Evolutionary conservation across 192 early-diverging fungal genomes (phyloP), one percentile per base, ranked within the genome.

Genomic region (Coemansia interrupta): DNA sequence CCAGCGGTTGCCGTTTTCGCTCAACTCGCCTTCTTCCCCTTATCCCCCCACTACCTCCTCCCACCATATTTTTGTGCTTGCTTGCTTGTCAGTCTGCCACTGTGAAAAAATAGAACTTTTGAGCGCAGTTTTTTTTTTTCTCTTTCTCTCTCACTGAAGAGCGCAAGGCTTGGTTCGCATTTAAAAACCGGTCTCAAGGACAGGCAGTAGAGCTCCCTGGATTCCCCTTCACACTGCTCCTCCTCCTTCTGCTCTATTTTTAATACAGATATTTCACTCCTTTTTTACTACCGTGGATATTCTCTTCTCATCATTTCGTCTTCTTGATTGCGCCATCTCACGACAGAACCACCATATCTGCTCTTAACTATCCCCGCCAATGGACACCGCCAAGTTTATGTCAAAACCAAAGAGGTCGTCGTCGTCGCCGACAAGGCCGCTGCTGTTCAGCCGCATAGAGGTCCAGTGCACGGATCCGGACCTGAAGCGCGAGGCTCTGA

Each of bases 401-500:
- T 32, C 32, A 32, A 53, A 38, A 17, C 32, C 54, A 17, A 42
- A 40, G 22, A 63, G 61, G 46, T 48, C 56, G 53, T 51, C 61
- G 20, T 49, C 57, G 15, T 56, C 60, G 18, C 55, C 56, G 19
- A 29, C 53, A 9, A 43, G 30, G 5, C 61, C 59, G 23, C 20
- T 55, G 54, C 40, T 40, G 22, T 28, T 55, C 22, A 58, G 56
- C 56, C 54, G 54, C 26, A 55, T 70, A 39, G 52, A 63, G 28
- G 69, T 78, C 24, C 68, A 78, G 65, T 78, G 64, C 54, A 54
- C 65, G 13, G 68, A 78, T 50, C 68, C 68, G 10, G 74, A 71
- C 10, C 44, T 78, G 17, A 78, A 78, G 56, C 74, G 68, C 56
- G 74, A 67, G 54, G 74, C 74, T 12, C 64, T 78, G 11, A 71